Conservation (phyloP, 2,329 filamentous ascomycete species). For the Nemania sp. region DNA sequence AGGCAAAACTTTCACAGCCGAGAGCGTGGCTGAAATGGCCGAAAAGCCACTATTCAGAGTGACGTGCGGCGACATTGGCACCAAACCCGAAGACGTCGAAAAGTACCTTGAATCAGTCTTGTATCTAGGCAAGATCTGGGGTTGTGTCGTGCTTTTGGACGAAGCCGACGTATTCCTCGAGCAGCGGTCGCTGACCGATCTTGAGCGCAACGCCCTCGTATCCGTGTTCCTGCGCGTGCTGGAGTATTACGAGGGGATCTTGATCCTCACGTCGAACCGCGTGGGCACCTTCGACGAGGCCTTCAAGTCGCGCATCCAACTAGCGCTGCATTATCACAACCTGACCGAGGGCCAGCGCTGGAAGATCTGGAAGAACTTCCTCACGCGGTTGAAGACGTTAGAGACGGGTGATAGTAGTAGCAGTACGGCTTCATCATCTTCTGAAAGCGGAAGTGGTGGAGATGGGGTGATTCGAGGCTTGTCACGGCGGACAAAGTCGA, state of each 20-base stretch:
- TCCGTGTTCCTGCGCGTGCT: conserved; percentile 44
- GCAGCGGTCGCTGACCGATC: conserved; percentile 23
- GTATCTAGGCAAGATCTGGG: conserved; percentile 28
- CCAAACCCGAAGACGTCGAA: conserved; percentile 24
- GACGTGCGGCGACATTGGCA: conserved; percentile 32
- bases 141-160: conserved; percentile 25
- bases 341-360: conserved; percentile 1
- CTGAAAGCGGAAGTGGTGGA: too few relatives aligned
- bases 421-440: too few relatives aligned
- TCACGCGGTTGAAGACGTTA: not conserved
- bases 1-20: conserved; percentile 30
- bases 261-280: conserved; percentile 47
- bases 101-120: conserved; percentile 30
- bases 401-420: not conserved
- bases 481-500: too few relatives aligned
- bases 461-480: too few relatives aligned
- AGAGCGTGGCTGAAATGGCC: conserved; percentile 29
- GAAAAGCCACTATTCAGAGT: conserved; percentile 29
- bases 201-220: conserved; percentile 28
- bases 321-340: conserved; percentile 27
- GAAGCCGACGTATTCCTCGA: conserved; percentile 18
- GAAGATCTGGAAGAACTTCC: not conserved
- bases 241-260: conserved; percentile 47
- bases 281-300: conserved; percentile 33
- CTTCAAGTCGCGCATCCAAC: conserved; percentile 30